Base-by-base conservation (phyloP, 2,329 filamentous ascomycete species). In the Botryosphaeria agaves region DNA sequence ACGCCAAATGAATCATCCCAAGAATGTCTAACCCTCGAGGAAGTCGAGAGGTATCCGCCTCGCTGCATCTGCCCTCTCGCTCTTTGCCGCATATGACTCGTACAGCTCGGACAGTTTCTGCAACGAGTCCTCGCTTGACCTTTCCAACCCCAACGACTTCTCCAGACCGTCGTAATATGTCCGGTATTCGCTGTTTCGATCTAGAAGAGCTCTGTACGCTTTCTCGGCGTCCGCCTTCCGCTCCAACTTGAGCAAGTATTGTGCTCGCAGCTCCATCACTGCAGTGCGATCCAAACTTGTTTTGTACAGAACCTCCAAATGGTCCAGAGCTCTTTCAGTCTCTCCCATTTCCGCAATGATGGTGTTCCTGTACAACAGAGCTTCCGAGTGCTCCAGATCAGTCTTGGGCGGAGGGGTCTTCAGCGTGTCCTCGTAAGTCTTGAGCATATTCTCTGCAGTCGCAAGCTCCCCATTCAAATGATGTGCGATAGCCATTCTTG, bases 371-470 rank as follows among this genome's bases (percentile, higher is more conserved):
- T 98, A 98, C 57, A 98, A 64, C 34, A 83, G 64, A 26, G 87
- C 83, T 58, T 98, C 89, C 18, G 85, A 89, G 54, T 95, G 81
- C 55, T 98, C 89, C 47, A 87, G 69, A 49, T 95, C 87, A 29
- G 67, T 62, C 48, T 77, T 76, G 8, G 74, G 68, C 1, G 84
- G 83, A 7, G 76, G 69, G 8, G 69, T 68, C 59, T 93, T 94
- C 39, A 98, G 55, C 0, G 87, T 95, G 38, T 89, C 83, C 55
- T 98, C 89, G 53, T 87, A 98, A 11, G 79, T 91, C 28, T 73
- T 82, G 43, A 98, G 60, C 24, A 93, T 80, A 45, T 84, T 83
- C 59, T 98, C 89, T 18, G 89, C 91, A 45, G 89, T 79, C 26
- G 66, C 57, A 36, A 89, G 63, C 48, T 92, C 80, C 2, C 87